Percentiles rank a stretch among this genome's conserved stretches.
phyloP scores from a whole-genome alignment of 2,329 filamentous ascomycete genomes.

The Botryotinia calthae region DNA sequence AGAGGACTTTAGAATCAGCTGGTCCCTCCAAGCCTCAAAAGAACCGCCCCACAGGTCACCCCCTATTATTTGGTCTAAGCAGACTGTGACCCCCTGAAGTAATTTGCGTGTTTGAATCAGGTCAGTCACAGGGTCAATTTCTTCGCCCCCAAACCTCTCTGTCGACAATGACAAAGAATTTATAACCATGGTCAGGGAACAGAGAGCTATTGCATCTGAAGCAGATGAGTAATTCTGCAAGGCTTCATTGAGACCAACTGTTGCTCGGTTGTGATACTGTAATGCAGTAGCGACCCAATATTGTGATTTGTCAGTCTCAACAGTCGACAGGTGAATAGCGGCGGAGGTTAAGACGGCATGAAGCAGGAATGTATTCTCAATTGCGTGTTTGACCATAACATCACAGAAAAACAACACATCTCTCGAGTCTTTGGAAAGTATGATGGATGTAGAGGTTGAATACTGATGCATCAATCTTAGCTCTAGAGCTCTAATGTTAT shows the following conservation, averaged over 20 bases:
- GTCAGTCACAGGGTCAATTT: background rate
- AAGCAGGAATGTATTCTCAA: background rate
- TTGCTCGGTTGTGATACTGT: background rate
- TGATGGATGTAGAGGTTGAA: conserved; percentile 3
- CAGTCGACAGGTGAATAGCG: conserved; percentile 1
- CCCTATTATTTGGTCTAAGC: background rate
- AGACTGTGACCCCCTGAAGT: background rate
- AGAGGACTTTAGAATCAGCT: background rate
- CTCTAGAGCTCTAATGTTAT: background rate
- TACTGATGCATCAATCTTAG: background rate
- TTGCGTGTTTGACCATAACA: background rate
- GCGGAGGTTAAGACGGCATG: background rate
- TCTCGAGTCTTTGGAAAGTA: background rate
- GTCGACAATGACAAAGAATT: background rate
- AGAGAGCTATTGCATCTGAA: background rate
- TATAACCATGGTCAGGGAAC: background rate
- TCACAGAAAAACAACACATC: background rate
- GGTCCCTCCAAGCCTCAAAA: background rate
- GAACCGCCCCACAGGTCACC: background rate
- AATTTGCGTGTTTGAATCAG: background rate
- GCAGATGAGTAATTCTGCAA: background rate
- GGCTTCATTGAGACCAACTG: background rate
- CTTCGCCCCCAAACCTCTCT: background rate
- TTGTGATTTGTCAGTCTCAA: background rate
- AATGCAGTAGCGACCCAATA: conserved; percentile 3